Evolutionary conservation across 2,329 filamentous ascomycete genomes (phyloP), one percentile per base, ranked within the genome.

Genomic region (Pseudogymnoascus pannorum): DNA sequence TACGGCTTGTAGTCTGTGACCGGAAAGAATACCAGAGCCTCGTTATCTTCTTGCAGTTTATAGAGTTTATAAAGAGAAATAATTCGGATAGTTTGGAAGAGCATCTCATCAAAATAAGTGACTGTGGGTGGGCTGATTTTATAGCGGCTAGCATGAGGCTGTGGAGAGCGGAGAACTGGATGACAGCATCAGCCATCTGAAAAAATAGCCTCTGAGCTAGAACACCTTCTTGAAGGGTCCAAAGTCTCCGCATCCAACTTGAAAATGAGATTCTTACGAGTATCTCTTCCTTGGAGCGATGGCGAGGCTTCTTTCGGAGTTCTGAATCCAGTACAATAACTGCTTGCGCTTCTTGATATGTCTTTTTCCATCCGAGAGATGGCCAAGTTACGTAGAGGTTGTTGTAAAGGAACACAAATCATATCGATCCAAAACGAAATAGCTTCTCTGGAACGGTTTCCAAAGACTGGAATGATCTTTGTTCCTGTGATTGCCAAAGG

Each of bases 221-320:
- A 3, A 69, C 68, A 16, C 71, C 75, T 67, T 76, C 75, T 69
- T 76, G 75, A 12, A 76, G 67, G 0, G 75, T 77, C 75, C 75
- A 77, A 1, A 76, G 66, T 4, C 75, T 66, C 48, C 73, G 68
- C 66, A 75, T 74, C 75, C 75, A 77, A 18, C 69, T 66, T 3
- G 73, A 75, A 11, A 67, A 70, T 31, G 74, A 68, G 3, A 74
- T 67, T 14, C 72, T 66, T 4, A 72, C 59, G 0, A 75, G 57
- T 12, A 72, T 60, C 48, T 75, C 73, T 4, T 66, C 64, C 6
- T 58, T 60, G 11, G 64, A 60, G 35, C 2, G 66, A n/a, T n/a
- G 33, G 0, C 67, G 63, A 16, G 63, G 51, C 38, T 68, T 68
- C 6, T 62, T 35, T n/a, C 67, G 66, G 1, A 76, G 63, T 0